Conservation (phyloP, 2,329 filamentous ascomycete genomes). For the Lachnum nothofagi region DNA sequence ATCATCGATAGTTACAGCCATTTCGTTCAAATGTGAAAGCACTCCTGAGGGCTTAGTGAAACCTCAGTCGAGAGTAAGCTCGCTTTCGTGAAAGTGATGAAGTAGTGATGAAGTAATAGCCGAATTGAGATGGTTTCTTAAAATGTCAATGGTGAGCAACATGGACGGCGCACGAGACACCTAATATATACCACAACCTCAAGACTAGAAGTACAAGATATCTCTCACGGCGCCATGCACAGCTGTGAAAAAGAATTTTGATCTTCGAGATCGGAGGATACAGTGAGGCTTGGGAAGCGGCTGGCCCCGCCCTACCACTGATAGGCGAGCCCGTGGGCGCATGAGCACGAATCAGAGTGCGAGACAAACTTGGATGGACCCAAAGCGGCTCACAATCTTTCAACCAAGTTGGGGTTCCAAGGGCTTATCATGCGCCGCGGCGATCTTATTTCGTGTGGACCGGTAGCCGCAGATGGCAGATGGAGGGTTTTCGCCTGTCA, state of each 20-base stretch:
- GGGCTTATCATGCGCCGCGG: slow-evolving; percentile 5
- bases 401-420: slow-evolving; percentile 2
- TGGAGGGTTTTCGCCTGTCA: no score
- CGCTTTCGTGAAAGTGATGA: background rate
- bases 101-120: background rate
- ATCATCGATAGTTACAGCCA: slow-evolving; percentile 26
- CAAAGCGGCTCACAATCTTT: background rate
- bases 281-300: background rate
- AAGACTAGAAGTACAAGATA: background rate
- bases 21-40: slow-evolving; percentile 5
- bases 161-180: background rate
- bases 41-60: slow-evolving; percentile 10
- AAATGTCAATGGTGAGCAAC: background rate
- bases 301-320: slow-evolving; percentile 6
- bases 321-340: background rate
- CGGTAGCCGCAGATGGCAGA: no score
- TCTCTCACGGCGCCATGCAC: background rate
- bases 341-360: slow-evolving; percentile 1
- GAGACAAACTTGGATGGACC: background rate
- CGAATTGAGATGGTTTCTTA: background rate
- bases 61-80: background rate
- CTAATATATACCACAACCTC: no score
- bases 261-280: slow-evolving; percentile 1
- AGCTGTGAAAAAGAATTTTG: background rate
- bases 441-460: no score